Percentiles rank a stretch among this genome's conserved stretches.
phyloP scores from a whole-genome alignment of 2,329 filamentous ascomycete genomes.

The Trichophyton schoenleinii region DNA sequence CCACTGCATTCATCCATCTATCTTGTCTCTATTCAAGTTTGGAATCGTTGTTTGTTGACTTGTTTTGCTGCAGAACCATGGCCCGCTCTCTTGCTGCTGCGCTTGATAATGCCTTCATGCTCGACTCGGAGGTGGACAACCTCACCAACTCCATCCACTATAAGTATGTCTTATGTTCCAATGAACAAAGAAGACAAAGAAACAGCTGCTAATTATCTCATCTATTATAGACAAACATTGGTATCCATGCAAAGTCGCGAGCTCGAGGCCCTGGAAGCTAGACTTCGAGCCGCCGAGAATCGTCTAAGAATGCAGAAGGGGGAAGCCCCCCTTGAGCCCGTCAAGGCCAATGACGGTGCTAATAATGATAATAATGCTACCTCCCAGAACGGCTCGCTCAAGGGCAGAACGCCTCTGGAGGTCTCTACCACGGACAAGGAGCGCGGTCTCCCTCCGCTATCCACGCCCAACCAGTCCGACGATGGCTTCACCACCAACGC shows the following conservation, averaged over 20 bases:
- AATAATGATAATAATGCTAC: background rate
- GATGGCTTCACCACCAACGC: conserved; percentile 2
- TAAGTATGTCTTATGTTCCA: conserved; percentile 48
- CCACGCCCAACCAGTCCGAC: conserved; percentile 1
- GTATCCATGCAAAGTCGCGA: conserved; percentile 64
- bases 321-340: background rate
- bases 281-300: conserved; percentile 73
- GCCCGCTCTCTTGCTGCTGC: conserved; percentile 77
- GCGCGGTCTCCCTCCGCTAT: background rate
- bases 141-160: conserved; percentile 64
- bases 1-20: conserved; percentile 7
- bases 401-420: background rate
- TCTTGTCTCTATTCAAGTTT: background rate
- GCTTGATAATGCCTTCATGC: conserved; percentile 77
- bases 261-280: conserved; percentile 72
- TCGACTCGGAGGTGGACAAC: conserved; percentile 64
- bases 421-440: background rate
- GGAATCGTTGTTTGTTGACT: background rate
- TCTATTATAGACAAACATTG: conserved; percentile 55
- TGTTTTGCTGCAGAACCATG: conserved; percentile 52
- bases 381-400: background rate
- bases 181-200: background rate
- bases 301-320: conserved; percentile 44
- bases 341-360: background rate
- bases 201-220: background rate